phyloP scores from a whole-genome alignment of 805 yeast genomes.

The Ascoidea rubescens region DNA sequence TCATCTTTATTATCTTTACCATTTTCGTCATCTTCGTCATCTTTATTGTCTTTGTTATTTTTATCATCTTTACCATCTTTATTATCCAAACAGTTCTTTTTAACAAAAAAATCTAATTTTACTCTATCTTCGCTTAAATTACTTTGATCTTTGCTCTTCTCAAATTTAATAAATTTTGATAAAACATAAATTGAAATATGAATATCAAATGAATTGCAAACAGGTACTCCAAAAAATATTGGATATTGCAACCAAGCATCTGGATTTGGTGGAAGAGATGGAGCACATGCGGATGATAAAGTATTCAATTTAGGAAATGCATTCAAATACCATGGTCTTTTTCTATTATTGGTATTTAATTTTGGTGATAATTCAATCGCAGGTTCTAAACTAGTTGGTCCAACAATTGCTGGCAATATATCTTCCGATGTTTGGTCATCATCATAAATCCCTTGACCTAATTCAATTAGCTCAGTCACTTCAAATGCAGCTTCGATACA shows the following conservation, averaged over 20 bases:
- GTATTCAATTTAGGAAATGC: not conserved
- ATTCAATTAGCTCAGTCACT: conserved; percentile 1
- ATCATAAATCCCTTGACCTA: conserved; percentile 6
- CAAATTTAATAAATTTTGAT: conserved; percentile 12
- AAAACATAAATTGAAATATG: conserved; percentile 18
- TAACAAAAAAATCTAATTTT: too few species aligned
- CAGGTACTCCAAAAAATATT: conserved; percentile 16
- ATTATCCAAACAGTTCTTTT: too few species aligned
- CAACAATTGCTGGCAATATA: conserved; percentile 1
- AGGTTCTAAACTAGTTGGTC: conserved; percentile 3
- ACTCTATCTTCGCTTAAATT: not conserved
- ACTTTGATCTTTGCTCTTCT: conserved; percentile 1
- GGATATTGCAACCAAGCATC: conserved; percentile 29
- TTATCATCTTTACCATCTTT: not conserved
- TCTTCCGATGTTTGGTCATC: not conserved
- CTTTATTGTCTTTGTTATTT: not conserved
- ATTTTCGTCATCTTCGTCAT: too few species aligned
- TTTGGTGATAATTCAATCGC: not conserved
- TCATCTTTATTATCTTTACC: too few species aligned
- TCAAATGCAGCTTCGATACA: conserved; percentile 2
- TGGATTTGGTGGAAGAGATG: conserved; percentile 10
- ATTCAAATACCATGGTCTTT: not conserved
- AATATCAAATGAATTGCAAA: conserved; percentile 19
- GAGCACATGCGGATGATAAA: not conserved
- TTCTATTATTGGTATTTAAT: not conserved